A percentile compares a stretch with the other conserved stretches of the same genome.
These are phyloP conservation scores for Neurospora sp. DNA, from an alignment of 495 filamentous ascomycete genomes.

Conservation along the genomic window DNA sequence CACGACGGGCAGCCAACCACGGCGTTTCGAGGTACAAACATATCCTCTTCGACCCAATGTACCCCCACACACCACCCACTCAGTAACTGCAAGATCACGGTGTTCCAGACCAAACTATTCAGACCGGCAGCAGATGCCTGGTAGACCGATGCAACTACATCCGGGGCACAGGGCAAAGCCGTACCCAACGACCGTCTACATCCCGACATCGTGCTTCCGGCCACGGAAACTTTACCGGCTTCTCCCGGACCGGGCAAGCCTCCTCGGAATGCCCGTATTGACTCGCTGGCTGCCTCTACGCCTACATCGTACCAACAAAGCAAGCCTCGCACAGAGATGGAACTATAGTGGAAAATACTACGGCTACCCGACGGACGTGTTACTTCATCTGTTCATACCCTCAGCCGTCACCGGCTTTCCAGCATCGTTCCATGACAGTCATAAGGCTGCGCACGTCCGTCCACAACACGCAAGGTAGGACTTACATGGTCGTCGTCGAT, in stretches of 20 bases:
- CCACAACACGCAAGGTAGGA: not conserved
- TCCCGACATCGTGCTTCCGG: not conserved
- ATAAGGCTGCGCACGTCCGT: not conserved
- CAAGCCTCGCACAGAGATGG: not conserved
- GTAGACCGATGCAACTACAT: not conserved
- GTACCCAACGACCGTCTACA: not conserved
- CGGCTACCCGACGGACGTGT: not conserved
- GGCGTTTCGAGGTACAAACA: not conserved
- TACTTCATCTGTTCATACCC: not conserved
- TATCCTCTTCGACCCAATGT: not conserved
- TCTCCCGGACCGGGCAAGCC: not conserved
- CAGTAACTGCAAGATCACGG: not conserved
- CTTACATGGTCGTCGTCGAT: not conserved
- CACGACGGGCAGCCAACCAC: not conserved
- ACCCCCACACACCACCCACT: not conserved
- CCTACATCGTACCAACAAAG: not conserved
- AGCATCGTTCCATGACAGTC: not conserved
- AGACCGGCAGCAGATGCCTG: not conserved
- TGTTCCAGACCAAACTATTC: not conserved
- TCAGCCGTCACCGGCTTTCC: not conserved
- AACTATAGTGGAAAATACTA: not conserved
- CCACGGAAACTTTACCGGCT: not conserved
- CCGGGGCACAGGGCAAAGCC: not conserved
- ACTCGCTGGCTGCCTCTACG: not conserved
- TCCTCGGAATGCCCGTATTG: not conserved